phyloP scores from a whole-genome alignment of 805 yeast species.

The Yarrowia sp. region DNA sequence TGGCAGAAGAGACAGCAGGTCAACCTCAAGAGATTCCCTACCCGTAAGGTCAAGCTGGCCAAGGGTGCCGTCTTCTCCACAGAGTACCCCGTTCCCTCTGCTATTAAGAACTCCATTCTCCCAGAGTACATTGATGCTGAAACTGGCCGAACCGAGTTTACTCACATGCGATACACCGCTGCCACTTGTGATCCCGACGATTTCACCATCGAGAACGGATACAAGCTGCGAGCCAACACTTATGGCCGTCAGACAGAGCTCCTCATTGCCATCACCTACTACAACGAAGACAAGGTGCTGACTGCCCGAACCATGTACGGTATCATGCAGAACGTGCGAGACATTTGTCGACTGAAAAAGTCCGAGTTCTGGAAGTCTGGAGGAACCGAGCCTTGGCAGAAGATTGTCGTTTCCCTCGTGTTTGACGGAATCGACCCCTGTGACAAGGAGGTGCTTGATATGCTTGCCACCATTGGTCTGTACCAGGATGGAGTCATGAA shows the following conservation, averaged over 20 bases:
- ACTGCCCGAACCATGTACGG: constrained; percentile 62
- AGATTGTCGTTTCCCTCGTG: constrained; percentile 59
- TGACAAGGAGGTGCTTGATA: constrained; percentile 58
- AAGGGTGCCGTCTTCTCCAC: constrained; percentile 39
- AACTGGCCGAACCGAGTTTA: constrained; percentile 48
- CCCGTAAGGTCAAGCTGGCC: constrained; percentile 41
- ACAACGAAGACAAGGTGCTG: constrained; percentile 61
- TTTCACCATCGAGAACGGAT: constrained; percentile 51
- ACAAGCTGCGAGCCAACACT: constrained; percentile 53
- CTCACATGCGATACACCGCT: constrained; percentile 60
- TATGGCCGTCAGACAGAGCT: constrained; percentile 59
- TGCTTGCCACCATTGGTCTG: constrained; percentile 61
- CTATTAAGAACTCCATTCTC: constrained; percentile 40
- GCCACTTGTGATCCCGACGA: constrained; percentile 70
- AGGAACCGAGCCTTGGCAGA: constrained; percentile 57
- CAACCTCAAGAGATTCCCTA: constrained; percentile 36
- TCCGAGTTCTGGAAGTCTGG: constrained; percentile 49
- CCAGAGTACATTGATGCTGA: constrained; percentile 44
- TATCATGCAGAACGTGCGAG: constrained; percentile 60
- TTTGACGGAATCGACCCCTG: constrained; percentile 66
- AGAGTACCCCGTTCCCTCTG: constrained; percentile 43
- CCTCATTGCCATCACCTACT: constrained; percentile 61
- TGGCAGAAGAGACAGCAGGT: constrained; percentile 34
- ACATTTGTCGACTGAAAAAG: constrained; percentile 49
- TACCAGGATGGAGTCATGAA: constrained; percentile 66